Base-by-base conservation (phyloP, 2,329 filamentous ascomycete genomes). In the Sclerotinia sclerotiorum region DNA sequence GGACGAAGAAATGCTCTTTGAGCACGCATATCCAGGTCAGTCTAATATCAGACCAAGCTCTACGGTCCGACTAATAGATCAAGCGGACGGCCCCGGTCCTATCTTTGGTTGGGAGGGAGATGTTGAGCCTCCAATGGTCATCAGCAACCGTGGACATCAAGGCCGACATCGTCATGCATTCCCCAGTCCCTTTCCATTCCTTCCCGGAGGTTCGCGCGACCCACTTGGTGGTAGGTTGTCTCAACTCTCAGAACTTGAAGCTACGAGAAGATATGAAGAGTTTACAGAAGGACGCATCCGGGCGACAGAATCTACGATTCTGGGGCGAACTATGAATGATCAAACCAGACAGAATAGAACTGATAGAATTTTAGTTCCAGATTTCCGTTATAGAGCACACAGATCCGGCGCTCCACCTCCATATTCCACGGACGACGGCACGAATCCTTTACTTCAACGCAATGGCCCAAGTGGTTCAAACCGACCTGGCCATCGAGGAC, bases 371-470 rank as follows among this genome's bases (percentile, higher is more conserved):
- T 69, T 78, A 75, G 76, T 75, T 48, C 73, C 74, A 19, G 75
- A 76, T 63, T 75, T 73, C 56, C 77, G 79, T 65, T 82, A 86
- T 72, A 80, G 83, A 70, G 79, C 81, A 10, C 84, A 88, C 73
- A 83, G 87, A 68, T 79, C 84, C 65, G 83, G 83, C 58, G 83
- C 82, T 46, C 70, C 73, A 51, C 70, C 80, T 27, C 82, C 85
- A 44, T 80, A 85, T 65, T 84, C 85, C 68, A 83, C 83, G 39
- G 93, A 97, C 72, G 94, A 97, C 77, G 93, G 93, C 4, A 84
- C 88, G 29, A 97, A 98, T 76, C 94, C 94, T 55, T 83, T 98
- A 17, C 86, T 98, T 66, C 90, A 93, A 72, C 89, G 92, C 68
- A 79, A 79, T 57, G 79, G 70, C 58, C 63, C 70, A 49, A 66